Percentiles rank a stretch among this genome's conserved stretches.
These are phyloP conservation scores for Arabidopsis arenosa DNA, from an alignment of 345 rosid genomes.

Conservation along the genomic window DNA sequence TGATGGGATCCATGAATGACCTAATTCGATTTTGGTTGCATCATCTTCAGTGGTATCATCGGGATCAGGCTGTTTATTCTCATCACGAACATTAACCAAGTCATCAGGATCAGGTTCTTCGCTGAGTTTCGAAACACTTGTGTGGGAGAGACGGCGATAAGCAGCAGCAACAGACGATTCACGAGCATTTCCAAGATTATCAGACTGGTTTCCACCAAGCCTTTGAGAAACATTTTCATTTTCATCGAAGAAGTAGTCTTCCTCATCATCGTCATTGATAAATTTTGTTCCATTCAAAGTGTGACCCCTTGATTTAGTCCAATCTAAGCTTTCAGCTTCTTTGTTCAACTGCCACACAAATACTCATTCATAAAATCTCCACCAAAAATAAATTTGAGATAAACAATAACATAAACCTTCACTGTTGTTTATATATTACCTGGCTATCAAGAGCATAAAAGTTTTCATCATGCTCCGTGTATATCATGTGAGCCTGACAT, in stretches of 20 bases:
- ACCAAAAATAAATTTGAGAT: constrained; percentile 17
- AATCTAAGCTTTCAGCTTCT: constrained; percentile 85
- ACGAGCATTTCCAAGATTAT: constrained; percentile 66
- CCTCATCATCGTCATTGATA: constrained; percentile 51
- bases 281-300: constrained; percentile 55
- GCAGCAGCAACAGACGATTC: constrained; percentile 92
- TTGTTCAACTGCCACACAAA: constrained; percentile 66
- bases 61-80: constrained; percentile 47
- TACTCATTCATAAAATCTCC: constrained; percentile 1
- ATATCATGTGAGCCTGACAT: constrained; percentile 93
- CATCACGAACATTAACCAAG: constrained; percentile 39
- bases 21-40: constrained; percentile 33
- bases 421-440: constrained; percentile 51
- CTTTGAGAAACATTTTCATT: constrained; percentile 48
- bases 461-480: constrained; percentile 85
- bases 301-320: constrained; percentile 87
- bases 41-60: constrained; percentile 41
- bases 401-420: neutral
- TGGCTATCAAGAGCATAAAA: constrained; percentile 83
- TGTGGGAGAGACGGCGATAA: constrained; percentile 57
- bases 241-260: constrained; percentile 49
- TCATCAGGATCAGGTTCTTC: constrained; percentile 75
- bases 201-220: constrained; percentile 72
- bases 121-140: constrained; percentile 48
- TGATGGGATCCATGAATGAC: constrained; percentile 26